Evolutionary conservation across 2,329 filamentous ascomycete genomes (phyloP).

Genomic region (Metarhizium sp.): DNA sequence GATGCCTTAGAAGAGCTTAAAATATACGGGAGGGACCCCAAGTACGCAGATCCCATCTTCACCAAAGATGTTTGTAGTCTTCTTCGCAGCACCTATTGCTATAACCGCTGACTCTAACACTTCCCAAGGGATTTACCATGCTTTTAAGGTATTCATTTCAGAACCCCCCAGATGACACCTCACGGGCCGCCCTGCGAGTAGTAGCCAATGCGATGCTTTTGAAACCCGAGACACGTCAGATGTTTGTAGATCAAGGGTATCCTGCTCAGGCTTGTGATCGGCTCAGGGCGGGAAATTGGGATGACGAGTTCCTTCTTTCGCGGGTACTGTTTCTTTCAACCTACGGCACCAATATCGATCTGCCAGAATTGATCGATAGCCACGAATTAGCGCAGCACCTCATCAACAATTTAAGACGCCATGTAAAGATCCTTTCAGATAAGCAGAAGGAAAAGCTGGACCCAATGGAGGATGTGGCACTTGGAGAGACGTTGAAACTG

Average conservation of each 20-base stretch:
- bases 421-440: constrained; percentile 40
- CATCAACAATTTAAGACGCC: constrained; percentile 58
- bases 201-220: constrained; percentile 67
- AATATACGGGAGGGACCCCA: constrained; percentile 51
- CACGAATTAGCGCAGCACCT: constrained; percentile 45
- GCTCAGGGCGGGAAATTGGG: constrained; percentile 62
- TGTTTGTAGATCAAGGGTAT: constrained; percentile 37
- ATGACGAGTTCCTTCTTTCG: constrained; percentile 73
- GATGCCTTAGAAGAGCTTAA: constrained; percentile 61
- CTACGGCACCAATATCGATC: constrained; percentile 40
- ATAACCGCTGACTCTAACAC: not conserved
- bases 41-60: constrained; percentile 73
- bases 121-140: constrained; percentile 59
- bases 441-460: constrained; percentile 26
- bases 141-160: constrained; percentile 67
- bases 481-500: constrained; percentile 77
- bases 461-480: constrained; percentile 67
- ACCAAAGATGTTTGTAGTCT: constrained; percentile 53
- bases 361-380: constrained; percentile 36
- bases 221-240: constrained; percentile 33
- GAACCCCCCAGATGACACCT: constrained; percentile 49
- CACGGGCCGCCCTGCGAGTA: constrained; percentile 70
- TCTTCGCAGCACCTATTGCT: not conserved
- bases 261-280: constrained; percentile 55
- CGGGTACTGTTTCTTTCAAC: constrained; percentile 34